Base-by-base conservation (phyloP, 257 asterid genomes). In the Solanum stenotomum region DNA sequence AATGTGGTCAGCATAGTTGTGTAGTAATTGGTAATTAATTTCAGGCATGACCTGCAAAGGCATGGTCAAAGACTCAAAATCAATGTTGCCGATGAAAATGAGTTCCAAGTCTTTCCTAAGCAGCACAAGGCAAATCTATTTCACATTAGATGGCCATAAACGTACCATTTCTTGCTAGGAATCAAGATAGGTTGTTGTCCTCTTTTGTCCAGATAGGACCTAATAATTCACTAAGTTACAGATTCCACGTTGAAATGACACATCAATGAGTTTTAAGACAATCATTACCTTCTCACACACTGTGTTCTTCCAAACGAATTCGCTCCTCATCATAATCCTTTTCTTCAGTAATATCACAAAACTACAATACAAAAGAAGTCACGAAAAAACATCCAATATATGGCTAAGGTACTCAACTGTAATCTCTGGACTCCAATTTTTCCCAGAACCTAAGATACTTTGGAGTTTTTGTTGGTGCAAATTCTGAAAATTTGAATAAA, bases 1-100 rank as follows among this genome's bases (percentile, higher is more conserved):
- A 85, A 94, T 92, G 87, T 95, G 95, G 77, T 93, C 94, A 70
- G 94, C 94, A 89, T 95, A 97, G 92, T 94, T 94, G 86, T 95
- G 95, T 90, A 96, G 92, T 84, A 97, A 93, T 91, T 96, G 99
- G 87, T 93, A 52, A 52, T 0, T 18, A 0, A 20, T 52, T 52
- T 97, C 99, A 85, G 99, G 99, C 87, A 97, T 91, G 85, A 93
- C 95, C 98, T 97, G 90, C 34, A 52, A 52, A 49, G 22, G 61
- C 23, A 0, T 16, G n/a, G 74, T 86, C 31, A 82, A 82, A 89
- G 86, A 87, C 75, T 38, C 84, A 75, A 23, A 72, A 35, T 35
- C 25, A 56, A 56, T 56, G 25, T 56, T 56, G 0, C 14, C 15
- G 2, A 22, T 10, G 25, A 61, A 3, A 61, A 59, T 0, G 67